Evolutionary conservation across 306 rosid genomes (phyloP).

Genomic region (Astragalus membranaceus): DNA sequence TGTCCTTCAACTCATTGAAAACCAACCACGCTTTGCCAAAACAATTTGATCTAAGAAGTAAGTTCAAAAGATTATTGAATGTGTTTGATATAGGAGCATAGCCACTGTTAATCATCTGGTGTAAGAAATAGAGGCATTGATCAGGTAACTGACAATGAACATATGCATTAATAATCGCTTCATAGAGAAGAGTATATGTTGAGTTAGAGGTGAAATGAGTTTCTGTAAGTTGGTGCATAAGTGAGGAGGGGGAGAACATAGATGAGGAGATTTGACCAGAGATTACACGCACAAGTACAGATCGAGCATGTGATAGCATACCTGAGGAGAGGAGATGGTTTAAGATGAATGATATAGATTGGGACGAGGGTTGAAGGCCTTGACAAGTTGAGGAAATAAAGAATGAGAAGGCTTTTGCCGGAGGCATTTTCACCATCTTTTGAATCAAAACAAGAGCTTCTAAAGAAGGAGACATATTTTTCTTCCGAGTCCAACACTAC

Average conservation of each 20-base stretch:
- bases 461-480: conserved; percentile 27
- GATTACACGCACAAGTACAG: conserved; percentile 41
- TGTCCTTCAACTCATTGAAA: conserved; percentile 36
- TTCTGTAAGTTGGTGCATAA: conserved; percentile 39
- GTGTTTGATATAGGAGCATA: conserved; percentile 41
- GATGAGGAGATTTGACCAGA: conserved; percentile 41
- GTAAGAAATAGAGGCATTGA: conserved; percentile 43
- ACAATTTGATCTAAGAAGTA: conserved; percentile 35
- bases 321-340: conserved; percentile 38
- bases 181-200: conserved; percentile 21
- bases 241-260: conserved; percentile 36
- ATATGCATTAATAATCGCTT: conserved; percentile 50
- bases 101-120: conserved; percentile 41
- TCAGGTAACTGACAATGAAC: conserved; percentile 41
- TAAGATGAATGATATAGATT: conserved; percentile 46
- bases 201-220: conserved; percentile 14
- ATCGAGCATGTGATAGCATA: conserved; percentile 39
- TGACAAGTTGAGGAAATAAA: conserved; percentile 31
- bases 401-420: conserved; percentile 41
- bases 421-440: conserved; percentile 60
- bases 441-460: conserved; percentile 45
- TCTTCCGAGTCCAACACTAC: neutral
- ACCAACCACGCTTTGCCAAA: conserved; percentile 47
- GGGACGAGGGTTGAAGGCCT: conserved; percentile 39
- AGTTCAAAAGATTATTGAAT: conserved; percentile 48